Evolutionary conservation across 2,329 filamentous ascomycete genomes (phyloP), one percentile per base, ranked within the genome.

Genomic region (Arthrobotrys iridis): DNA sequence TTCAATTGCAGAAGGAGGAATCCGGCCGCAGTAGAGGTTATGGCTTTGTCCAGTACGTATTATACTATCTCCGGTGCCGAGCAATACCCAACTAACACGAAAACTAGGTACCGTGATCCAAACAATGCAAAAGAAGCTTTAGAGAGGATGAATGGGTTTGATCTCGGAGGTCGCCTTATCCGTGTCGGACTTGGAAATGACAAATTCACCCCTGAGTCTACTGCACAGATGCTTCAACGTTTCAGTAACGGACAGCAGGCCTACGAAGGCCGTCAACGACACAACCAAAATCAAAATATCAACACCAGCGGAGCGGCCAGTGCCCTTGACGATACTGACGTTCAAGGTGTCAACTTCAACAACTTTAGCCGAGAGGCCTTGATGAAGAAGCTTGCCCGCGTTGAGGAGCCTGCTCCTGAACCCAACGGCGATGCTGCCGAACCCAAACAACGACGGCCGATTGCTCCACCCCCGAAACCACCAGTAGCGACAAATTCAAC

Each of bases 141-240:
- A 78, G 93, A 97, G 83, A 97, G 97, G 84, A 97, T 99, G 94
- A 99, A 99, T 84, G 93, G 94, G 78, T 99, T 98, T 85, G 95
- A 98, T 84, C 89, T 99, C 79, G 95, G 95, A 80, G 93, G 93
- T 83, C 93, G 95, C 82, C 93, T 93, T 78, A 98, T 99, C 83
- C 93, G 95, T 82, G 96, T 99, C 83, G 95, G 95, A 83, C 92
- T 99, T 85, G 95, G 95, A 84, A 99, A 97, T 86, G 95, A 99
- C 91, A 98, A 98, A 88, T 98, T 98, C 85, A 98, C 93, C 84
- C 91, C 93, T 81, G 95, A 98, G 85, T 95, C 93, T 84, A 97
- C 93, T 83, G 91, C 93, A 83, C 93, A 92, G 84, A 88, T 96
- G 82, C 86, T 96, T 81, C 93, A 96, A 85, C 93, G 93, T 84